Conservation (phyloP, 495 filamentous ascomycete genomes). For the Penicillium paradoxum region DNA sequence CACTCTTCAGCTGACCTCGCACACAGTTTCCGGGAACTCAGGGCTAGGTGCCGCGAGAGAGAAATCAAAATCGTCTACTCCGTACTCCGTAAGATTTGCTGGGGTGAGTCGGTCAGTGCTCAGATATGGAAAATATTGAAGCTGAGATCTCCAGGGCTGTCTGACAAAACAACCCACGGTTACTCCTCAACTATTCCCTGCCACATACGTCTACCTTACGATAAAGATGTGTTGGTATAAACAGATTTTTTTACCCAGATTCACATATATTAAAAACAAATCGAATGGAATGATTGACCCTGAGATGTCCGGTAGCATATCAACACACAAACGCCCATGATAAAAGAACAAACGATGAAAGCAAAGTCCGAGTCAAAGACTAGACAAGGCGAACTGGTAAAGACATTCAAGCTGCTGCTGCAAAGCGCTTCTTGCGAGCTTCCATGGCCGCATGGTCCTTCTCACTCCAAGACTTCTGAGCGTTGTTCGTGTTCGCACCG, state of each 20-base stretch:
- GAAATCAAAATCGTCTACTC: not conserved
- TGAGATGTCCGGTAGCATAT: conserved; percentile 11
- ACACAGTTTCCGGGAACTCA: not conserved
- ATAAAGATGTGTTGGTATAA: too few relatives aligned
- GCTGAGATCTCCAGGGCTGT: not conserved
- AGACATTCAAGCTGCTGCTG: conserved; percentile 27
- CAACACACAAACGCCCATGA: conserved; percentile 21
- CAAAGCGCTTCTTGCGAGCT: conserved; percentile 50
- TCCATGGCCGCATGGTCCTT: conserved; percentile 45
- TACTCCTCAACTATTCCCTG: too few relatives aligned
- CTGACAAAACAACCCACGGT: not conserved
- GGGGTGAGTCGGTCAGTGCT: too few relatives aligned
- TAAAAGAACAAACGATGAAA: conserved; percentile 3
- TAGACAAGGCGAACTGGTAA: conserved; percentile 2
- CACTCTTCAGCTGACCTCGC: conserved; percentile 25
- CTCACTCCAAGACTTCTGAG: conserved; percentile 29
- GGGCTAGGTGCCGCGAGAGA: not conserved
- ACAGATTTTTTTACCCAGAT: too few relatives aligned
- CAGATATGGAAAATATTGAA: not conserved
- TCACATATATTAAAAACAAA: conserved; percentile 9
- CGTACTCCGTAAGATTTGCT: too few relatives aligned
- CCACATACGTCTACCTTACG: too few relatives aligned
- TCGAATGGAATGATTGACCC: conserved; percentile 10
- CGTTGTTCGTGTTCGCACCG: not conserved
- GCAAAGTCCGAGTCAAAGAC: conserved; percentile 6